These are phyloP conservation scores for Trichoderma citrinoviride DNA, from an alignment of 2,329 filamentous ascomycete species.

Conservation along the genomic window DNA sequence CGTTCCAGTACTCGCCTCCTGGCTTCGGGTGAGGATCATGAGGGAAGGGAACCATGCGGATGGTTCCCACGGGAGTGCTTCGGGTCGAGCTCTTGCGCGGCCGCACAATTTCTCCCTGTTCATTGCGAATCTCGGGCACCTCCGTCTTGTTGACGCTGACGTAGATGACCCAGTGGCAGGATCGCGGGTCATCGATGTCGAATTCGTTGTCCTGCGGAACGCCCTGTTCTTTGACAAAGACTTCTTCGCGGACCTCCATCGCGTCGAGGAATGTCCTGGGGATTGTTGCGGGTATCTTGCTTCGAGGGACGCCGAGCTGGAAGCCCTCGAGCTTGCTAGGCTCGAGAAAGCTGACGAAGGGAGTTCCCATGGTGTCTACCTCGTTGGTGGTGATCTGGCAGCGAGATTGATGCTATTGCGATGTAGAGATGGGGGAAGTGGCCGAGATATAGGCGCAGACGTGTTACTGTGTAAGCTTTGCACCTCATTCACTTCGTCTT, in stretches of 20 bases:
- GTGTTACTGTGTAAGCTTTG: neutral
- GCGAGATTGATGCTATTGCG: neutral
- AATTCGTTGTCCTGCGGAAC: conserved; percentile 67
- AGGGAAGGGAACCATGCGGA: conserved; percentile 79
- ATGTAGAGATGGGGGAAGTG: neutral
- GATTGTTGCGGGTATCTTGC: conserved; percentile 46
- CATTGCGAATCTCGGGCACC: conserved; percentile 44
- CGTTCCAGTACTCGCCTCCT: conserved; percentile 49
- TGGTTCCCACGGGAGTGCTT: conserved; percentile 62
- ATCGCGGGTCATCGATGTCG: conserved; percentile 74
- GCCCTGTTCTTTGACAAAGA: conserved; percentile 60
- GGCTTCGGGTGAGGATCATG: conserved; percentile 62
- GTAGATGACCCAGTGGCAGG: conserved; percentile 88
- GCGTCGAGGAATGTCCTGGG: conserved; percentile 60
- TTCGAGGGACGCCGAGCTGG: conserved; percentile 39
- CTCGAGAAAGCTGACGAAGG: conserved; percentile 48
- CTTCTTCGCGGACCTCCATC: conserved; percentile 59
- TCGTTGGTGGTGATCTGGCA: neutral
- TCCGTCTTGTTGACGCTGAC: conserved; percentile 55
- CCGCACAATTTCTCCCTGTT: conserved; percentile 40
- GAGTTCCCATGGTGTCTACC: conserved; percentile 44
- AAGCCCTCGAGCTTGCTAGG: conserved; percentile 51
- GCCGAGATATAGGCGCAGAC: neutral
- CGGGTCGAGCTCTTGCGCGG: conserved; percentile 46
- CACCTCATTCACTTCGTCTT: neutral